Evolutionary conservation across 2,329 filamentous ascomycete species (phyloP).

Genomic region (Pseudogymnoascus sp.): DNA sequence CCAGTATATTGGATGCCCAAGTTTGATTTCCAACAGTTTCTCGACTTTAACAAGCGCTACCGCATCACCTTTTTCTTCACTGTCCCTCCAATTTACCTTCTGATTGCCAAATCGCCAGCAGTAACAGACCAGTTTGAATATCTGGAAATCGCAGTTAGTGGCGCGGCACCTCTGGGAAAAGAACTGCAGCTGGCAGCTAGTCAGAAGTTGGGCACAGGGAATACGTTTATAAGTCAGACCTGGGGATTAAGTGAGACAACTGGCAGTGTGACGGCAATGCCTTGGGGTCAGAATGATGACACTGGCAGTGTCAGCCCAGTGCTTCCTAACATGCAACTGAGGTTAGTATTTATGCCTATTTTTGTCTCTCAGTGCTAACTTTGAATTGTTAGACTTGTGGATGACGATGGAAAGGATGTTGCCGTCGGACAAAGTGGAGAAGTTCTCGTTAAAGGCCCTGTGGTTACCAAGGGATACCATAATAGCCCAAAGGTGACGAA

Average conservation of each 20-base stretch:
- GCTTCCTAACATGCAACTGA: constrained; percentile 50
- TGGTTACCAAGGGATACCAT: constrained; percentile 73
- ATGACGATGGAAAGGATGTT: constrained; percentile 46
- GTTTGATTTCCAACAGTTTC: constrained; percentile 68
- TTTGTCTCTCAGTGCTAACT: not conserved
- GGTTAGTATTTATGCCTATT: not conserved
- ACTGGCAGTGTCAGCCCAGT: constrained; percentile 57
- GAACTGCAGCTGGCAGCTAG: constrained; percentile 42
- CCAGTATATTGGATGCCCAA: constrained; percentile 65
- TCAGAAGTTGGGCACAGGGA: constrained; percentile 48
- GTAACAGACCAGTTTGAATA: constrained; percentile 49
- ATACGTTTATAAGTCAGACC: constrained; percentile 34
- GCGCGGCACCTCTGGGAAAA: constrained; percentile 60
- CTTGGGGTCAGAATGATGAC: constrained; percentile 41
- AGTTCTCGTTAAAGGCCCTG: constrained; percentile 64
- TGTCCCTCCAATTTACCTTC: constrained; percentile 70
- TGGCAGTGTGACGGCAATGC: constrained; percentile 61
- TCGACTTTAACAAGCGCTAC: constrained; percentile 60
- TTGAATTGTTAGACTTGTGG: constrained; percentile 49
- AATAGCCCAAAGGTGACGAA: constrained; percentile 38
- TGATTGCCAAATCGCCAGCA: constrained; percentile 63
- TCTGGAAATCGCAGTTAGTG: constrained; percentile 41
- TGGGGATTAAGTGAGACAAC: constrained; percentile 87
- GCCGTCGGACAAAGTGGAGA: constrained; percentile 54
- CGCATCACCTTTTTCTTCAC: constrained; percentile 59